Conservation (phyloP, 306 rosid species). For the Canavalia gladiata region DNA sequence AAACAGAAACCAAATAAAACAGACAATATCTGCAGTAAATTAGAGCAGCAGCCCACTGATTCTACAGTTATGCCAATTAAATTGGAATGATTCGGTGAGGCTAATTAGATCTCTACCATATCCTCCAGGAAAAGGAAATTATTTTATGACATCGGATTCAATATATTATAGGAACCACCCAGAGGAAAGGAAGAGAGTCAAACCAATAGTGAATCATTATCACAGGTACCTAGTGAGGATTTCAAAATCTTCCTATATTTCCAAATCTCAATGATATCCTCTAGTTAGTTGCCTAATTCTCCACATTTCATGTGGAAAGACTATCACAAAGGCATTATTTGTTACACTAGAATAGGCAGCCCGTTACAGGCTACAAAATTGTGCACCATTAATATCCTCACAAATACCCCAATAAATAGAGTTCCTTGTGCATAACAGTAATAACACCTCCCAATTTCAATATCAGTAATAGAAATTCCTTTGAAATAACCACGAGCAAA, state of each 20-base stretch:
- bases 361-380: slow-evolving; percentile 1
- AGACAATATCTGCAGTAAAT: background rate
- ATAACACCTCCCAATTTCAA: slow-evolving; percentile 11
- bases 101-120: slow-evolving; percentile 7
- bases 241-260: too few species aligned
- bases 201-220: slow-evolving; percentile 1
- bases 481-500: slow-evolving; percentile 16
- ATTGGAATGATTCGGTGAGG: slow-evolving; percentile 20
- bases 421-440: background rate
- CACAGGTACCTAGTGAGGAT: too few species aligned
- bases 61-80: slow-evolving; percentile 5
- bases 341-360: slow-evolving; percentile 8
- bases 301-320: background rate
- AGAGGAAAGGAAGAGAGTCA: background rate
- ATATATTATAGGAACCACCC: background rate
- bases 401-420: background rate
- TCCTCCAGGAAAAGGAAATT: background rate
- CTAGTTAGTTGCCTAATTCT: background rate
- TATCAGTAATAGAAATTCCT: slow-evolving; percentile 31
- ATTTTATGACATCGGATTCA: background rate
- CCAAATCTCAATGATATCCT: too few species aligned
- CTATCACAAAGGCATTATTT: background rate
- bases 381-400: background rate
- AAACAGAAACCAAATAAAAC: slow-evolving; percentile 3
- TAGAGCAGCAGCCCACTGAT: slow-evolving; percentile 9